These are phyloP conservation scores for Alopecurus myosuroides DNA, from an alignment of 176 grass and related monocot species.

Conservation along the genomic window DNA sequence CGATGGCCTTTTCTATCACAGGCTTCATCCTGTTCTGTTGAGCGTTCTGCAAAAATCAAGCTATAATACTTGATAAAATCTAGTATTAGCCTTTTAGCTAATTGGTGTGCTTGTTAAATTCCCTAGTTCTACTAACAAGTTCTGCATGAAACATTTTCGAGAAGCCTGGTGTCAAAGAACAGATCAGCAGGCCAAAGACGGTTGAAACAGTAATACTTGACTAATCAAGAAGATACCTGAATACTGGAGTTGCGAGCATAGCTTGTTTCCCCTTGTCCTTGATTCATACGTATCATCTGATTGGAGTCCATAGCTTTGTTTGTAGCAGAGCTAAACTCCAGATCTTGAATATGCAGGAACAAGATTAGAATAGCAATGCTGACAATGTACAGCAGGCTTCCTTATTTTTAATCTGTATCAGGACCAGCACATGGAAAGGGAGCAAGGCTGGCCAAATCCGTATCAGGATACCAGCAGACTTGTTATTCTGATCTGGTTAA, in stretches of 20 bases:
- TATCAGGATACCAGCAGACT: not conserved
- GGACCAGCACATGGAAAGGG: not conserved
- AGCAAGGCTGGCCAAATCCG: not conserved
- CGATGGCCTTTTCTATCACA: conserved; percentile 4
- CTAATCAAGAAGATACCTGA: not conserved
- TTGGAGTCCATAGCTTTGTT: not conserved
- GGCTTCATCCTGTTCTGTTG: not conserved
- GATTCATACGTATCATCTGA: not conserved
- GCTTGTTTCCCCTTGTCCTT: conserved; percentile 8
- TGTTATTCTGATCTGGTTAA: not conserved
- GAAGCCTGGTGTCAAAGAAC: not conserved
- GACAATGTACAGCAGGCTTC: not conserved
- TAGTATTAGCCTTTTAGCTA: too few species aligned
- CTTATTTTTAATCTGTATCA: not conserved
- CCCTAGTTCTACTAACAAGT: not conserved
- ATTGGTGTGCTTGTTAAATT: not conserved
- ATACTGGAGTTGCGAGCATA: not conserved
- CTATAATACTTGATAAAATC: not conserved
- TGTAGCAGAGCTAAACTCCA: not conserved
- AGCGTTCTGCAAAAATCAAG: not conserved
- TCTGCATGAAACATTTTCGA: not conserved
- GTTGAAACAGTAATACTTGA: not conserved
- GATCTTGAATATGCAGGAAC: not conserved
- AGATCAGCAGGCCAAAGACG: not conserved
- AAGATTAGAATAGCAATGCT: not conserved